Evolutionary conservation across 208 protist species (phyloP).

Genomic region (Endotrypanum monterogeii): DNA sequence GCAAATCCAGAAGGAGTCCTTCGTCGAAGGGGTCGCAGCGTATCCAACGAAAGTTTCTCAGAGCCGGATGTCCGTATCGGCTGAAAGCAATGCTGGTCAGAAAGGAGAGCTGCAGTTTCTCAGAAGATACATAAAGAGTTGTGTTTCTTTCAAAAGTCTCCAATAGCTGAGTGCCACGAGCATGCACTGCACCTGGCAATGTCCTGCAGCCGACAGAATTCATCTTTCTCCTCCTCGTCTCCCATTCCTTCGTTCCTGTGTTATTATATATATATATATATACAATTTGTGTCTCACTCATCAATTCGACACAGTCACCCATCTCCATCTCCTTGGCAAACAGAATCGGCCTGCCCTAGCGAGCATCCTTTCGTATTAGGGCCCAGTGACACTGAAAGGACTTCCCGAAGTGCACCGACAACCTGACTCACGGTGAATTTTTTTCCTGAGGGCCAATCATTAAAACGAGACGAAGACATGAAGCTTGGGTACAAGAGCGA

Average conservation of each 20-base stretch:
- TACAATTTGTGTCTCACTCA: neutral
- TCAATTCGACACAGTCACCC: neutral
- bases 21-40: neutral
- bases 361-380: neutral
- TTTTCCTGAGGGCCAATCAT: neutral
- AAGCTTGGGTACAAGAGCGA: conserved; percentile 78
- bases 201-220: neutral
- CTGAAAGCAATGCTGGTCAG: neutral
- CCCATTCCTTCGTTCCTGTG: neutral
- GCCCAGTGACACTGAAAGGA: neutral
- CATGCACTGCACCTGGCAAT: neutral
- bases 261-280: neutral
- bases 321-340: neutral
- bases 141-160: conserved; percentile 3
- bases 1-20: neutral
- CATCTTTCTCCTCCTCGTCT: too few relatives aligned
- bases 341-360: too few relatives aligned
- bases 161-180: neutral
- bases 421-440: neutral
- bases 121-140: neutral
- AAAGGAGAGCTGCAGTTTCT: neutral
- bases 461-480: conserved; percentile 20
- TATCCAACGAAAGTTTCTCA: neutral
- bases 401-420: neutral
- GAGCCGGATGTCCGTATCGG: neutral